phyloP scores from a whole-genome alignment of 2,329 filamentous ascomycete genomes.

The Fusarium sp. region DNA sequence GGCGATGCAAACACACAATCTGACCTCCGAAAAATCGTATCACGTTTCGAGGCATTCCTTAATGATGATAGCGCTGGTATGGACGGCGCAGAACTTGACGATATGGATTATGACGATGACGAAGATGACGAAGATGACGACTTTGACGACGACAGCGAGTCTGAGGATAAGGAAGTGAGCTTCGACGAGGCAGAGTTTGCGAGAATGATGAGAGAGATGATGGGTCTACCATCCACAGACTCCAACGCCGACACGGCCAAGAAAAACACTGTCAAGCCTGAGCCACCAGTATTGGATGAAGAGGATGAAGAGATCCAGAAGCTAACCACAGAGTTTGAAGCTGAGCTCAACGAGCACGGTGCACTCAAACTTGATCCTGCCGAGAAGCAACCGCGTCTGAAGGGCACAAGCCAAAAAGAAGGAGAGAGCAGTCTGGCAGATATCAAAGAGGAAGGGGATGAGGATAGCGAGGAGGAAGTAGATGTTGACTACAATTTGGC shows the following conservation, averaged over 20 bases:
- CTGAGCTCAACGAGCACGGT: slow-evolving; percentile 75
- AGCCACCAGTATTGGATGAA: slow-evolving; percentile 51
- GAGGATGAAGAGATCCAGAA: slow-evolving; percentile 72
- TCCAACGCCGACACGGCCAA: not conserved
- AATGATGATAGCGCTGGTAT: slow-evolving; percentile 84
- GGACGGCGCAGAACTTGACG: slow-evolving; percentile 79
- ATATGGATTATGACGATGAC: slow-evolving; percentile 76
- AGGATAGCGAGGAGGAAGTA: slow-evolving; percentile 68
- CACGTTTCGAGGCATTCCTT: slow-evolving; percentile 91
- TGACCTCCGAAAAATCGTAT: slow-evolving; percentile 89
- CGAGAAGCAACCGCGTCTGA: slow-evolving; percentile 49
- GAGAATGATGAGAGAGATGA: slow-evolving; percentile 91
- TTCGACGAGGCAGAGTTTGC: slow-evolving; percentile 89
- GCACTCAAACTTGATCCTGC: slow-evolving; percentile 67
- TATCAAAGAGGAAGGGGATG: slow-evolving; percentile 58
- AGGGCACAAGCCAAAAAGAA: slow-evolving; percentile 40
- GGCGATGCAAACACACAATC: slow-evolving; percentile 75
- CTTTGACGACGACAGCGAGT: slow-evolving; percentile 67
- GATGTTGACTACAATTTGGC: slow-evolving; percentile 88
- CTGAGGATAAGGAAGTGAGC: slow-evolving; percentile 79
- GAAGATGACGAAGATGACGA: slow-evolving; percentile 61
- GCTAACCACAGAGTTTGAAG: slow-evolving; percentile 76
- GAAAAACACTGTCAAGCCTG: slow-evolving; percentile 4
- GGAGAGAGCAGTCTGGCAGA: slow-evolving; percentile 36
- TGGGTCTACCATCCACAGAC: slow-evolving; percentile 67